Evolutionary conservation across 2,329 filamentous ascomycete species (phyloP).

Genomic region (Nothophoma quercina): DNA sequence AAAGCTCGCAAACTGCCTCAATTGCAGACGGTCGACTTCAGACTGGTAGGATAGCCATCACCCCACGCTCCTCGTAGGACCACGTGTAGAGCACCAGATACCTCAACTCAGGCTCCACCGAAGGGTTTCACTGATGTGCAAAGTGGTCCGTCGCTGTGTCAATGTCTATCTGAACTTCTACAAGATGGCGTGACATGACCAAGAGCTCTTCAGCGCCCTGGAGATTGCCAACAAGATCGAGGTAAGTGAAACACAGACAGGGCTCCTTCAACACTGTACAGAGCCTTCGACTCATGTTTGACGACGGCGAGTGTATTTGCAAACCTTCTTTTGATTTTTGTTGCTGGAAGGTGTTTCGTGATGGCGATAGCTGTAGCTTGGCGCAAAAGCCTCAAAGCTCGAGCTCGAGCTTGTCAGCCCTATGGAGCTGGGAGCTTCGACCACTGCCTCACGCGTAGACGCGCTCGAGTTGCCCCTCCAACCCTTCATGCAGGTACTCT

Average conservation of each 20-base stretch:
- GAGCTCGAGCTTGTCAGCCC: conserved; percentile 29
- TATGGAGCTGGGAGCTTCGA: conserved; percentile 19
- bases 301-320: neutral
- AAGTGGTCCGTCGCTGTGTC: no score
- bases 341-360: conserved; percentile 1
- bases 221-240: no score
- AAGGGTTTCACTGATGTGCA: no score
- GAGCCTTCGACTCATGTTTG: neutral
- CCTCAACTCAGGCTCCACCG: no score
- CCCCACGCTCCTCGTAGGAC: neutral
- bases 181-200: neutral
- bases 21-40: conserved; percentile 8
- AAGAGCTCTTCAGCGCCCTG: no score
- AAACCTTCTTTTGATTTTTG: neutral
- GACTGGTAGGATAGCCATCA: conserved; percentile 1
- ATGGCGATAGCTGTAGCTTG: conserved; percentile 3
- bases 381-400: conserved; percentile 8
- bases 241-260: no score
- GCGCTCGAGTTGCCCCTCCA: conserved; percentile 1
- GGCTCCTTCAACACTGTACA: neutral
- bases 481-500: conserved; percentile 41
- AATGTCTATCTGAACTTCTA: no score
- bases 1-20: conserved; percentile 36
- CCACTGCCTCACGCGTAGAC: conserved; percentile 11
- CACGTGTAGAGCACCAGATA: neutral